Evolutionary conservation across 2,329 filamentous ascomycete species (phyloP).

Genomic region (Curvularia lunata): DNA sequence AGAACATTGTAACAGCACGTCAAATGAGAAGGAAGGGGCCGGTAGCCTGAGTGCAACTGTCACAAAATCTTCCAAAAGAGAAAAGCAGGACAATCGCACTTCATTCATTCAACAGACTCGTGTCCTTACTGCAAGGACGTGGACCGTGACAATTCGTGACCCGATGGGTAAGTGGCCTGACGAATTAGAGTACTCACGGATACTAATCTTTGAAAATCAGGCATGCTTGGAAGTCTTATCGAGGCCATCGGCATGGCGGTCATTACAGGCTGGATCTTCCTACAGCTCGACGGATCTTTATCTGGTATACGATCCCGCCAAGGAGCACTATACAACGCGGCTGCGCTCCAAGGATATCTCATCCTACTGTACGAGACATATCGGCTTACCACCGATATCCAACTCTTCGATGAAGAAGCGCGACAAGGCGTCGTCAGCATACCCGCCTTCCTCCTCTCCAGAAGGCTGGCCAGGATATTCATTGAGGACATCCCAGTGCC

Average conservation of each 20-base stretch:
- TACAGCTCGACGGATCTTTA: slow-evolving; percentile 67
- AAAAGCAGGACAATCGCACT: slow-evolving; percentile 53
- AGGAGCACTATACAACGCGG: slow-evolving; percentile 74
- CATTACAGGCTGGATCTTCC: slow-evolving; percentile 76
- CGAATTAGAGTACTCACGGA: background rate
- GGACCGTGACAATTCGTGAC: slow-evolving; percentile 76
- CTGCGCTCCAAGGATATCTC: slow-evolving; percentile 76
- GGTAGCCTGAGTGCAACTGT: slow-evolving; percentile 2
- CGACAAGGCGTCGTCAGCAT: slow-evolving; percentile 75
- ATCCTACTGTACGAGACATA: slow-evolving; percentile 79
- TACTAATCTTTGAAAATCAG: background rate
- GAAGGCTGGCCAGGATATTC: slow-evolving; percentile 70
- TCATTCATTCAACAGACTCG: slow-evolving; percentile 67
- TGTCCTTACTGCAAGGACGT: slow-evolving; percentile 71
- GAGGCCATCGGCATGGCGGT: slow-evolving; percentile 75
- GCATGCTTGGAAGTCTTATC: slow-evolving; percentile 69
- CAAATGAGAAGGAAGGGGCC: slow-evolving; percentile 22
- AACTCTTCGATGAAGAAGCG: slow-evolving; percentile 76
- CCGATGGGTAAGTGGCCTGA: slow-evolving; percentile 63
- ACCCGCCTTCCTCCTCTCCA: slow-evolving; percentile 71
- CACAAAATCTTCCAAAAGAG: slow-evolving; percentile 16
- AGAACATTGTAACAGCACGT: slow-evolving; percentile 23
- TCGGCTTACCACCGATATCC: slow-evolving; percentile 75
- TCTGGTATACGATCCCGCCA: slow-evolving; percentile 76
- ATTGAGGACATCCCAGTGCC: slow-evolving; percentile 77